Conservation (phyloP, 1,284 basidiomycete species). For the Cutaneotrichosporon sp. region DNA sequence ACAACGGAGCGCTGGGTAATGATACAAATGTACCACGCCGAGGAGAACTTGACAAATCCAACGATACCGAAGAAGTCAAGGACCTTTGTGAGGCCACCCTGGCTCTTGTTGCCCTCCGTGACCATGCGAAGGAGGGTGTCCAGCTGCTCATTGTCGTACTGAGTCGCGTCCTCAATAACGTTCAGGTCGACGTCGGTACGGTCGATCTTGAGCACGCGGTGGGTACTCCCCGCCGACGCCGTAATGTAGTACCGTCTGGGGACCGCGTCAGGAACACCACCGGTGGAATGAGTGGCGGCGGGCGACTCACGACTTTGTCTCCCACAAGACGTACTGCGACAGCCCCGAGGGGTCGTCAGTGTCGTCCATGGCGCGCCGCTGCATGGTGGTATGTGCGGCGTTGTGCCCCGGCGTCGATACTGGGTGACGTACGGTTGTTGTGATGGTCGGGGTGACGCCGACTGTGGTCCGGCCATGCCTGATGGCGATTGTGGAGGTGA, state of each 20-base stretch:
- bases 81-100: constrained; percentile 79
- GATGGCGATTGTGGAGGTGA: not conserved
- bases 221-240: constrained; percentile 58
- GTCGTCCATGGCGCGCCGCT: constrained; percentile 16
- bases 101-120: constrained; percentile 83
- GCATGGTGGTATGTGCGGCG: not conserved
- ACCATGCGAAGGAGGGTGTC: constrained; percentile 86
- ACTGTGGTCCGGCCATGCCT: no score
- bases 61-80: constrained; percentile 61
- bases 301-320: constrained; percentile 60
- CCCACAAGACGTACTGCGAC: constrained; percentile 87
- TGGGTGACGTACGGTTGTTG: not conserved
- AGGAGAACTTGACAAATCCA: constrained; percentile 83
- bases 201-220: constrained; percentile 87
- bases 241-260: constrained; percentile 76
- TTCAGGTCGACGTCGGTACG: constrained; percentile 67
- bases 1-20: constrained; percentile 88
- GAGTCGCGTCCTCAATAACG: constrained; percentile 76
- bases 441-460: not conserved
- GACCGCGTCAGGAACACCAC: not conserved
- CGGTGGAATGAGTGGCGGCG: no score
- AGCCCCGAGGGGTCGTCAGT: constrained; percentile 28
- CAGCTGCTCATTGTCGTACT: constrained; percentile 85
- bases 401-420: not conserved
- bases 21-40: constrained; percentile 85